Evolutionary conservation across 805 yeast species (phyloP), one percentile per base, ranked within the genome.

Genomic region (Candida wancherniae): DNA sequence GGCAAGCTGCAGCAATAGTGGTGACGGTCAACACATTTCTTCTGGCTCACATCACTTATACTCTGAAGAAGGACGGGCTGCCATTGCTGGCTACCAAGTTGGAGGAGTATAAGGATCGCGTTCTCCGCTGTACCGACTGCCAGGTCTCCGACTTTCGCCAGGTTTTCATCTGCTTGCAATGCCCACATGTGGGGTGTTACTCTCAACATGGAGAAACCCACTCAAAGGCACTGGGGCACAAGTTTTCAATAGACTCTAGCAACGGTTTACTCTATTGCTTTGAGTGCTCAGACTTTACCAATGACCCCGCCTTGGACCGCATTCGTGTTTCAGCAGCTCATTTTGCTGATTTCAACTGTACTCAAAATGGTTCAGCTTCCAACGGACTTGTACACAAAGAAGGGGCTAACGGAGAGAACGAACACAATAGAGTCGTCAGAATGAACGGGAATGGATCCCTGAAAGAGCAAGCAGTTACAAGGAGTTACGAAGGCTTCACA

Each of bases 201-300:
- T 48, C 58, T 11, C 38, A 45, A 29, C 68, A 63, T 40, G 61
- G 58, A 5, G 43, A 47, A 31, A 33, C 45, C 13, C 67, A 61
- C 43, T 61, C 55, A 35, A 57, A 51, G 39, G 29, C 46, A 10
- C 55, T 51, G 28, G 55, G 53, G 31, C 69, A 63, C 47, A 40
- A 57, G 25, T 61, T 63, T 41, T 65, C 63, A 24, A 79, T 85
- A 22, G 87, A 82, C 53, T 66, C 86, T 3, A 61, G 64, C 12
- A 70, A 75, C 29, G 88, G 88, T 2, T 67, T 79, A 26, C 55
- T 88, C 25, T 80, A 75, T 49, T 90, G 97, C 55, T 82, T 83
- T 55, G 75, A 70, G 52, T 90, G 97, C 57, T 71, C 73, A 10
- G 79, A 80, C 45, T 81, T 80, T 48, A 74, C 84, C 15, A 72